phyloP scores from a whole-genome alignment of 495 filamentous ascomycete genomes.

The Clohesyomyces aquaticus region DNA sequence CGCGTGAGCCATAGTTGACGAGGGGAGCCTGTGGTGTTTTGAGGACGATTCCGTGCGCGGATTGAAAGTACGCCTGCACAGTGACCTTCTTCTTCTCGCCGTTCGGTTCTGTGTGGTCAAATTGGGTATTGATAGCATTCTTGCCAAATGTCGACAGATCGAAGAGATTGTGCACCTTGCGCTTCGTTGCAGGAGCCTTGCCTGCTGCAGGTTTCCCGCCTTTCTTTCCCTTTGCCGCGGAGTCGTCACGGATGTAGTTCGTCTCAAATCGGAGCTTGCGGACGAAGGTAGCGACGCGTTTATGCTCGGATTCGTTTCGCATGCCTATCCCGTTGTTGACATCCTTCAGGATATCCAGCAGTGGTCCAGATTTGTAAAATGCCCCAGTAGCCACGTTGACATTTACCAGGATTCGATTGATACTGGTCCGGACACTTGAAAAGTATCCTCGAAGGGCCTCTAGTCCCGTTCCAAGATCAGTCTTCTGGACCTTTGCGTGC shows the following conservation, averaged over 20 bases:
- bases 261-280: slow-evolving; percentile 37
- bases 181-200: slow-evolving; percentile 10
- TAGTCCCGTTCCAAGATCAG: slow-evolving; percentile 47
- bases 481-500: slow-evolving; percentile 21
- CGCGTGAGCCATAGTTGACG: slow-evolving; percentile 68
- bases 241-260: slow-evolving; percentile 34
- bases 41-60: slow-evolving; percentile 45
- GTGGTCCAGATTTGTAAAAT: slow-evolving; percentile 48
- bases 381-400: slow-evolving; percentile 53
- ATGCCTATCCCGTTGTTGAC: slow-evolving; percentile 14
- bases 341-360: slow-evolving; percentile 41
- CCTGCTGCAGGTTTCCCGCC: slow-evolving; percentile 3
- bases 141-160: slow-evolving; percentile 16
- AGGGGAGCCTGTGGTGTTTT: slow-evolving; percentile 57
- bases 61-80: slow-evolving; percentile 42
- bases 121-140: slow-evolving; percentile 1
- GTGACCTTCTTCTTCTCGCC: slow-evolving; percentile 21
- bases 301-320: background rate
- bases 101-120: slow-evolving; percentile 26
- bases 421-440: slow-evolving; percentile 52
- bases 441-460: slow-evolving; percentile 55
- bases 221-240: slow-evolving; percentile 25
- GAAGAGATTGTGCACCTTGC: slow-evolving; percentile 30
- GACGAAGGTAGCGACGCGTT: slow-evolving; percentile 31
- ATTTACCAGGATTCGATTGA: slow-evolving; percentile 53